Evolutionary conservation across 306 rosid genomes (phyloP).

Genomic region (Notholithocarpus densiflorus): DNA sequence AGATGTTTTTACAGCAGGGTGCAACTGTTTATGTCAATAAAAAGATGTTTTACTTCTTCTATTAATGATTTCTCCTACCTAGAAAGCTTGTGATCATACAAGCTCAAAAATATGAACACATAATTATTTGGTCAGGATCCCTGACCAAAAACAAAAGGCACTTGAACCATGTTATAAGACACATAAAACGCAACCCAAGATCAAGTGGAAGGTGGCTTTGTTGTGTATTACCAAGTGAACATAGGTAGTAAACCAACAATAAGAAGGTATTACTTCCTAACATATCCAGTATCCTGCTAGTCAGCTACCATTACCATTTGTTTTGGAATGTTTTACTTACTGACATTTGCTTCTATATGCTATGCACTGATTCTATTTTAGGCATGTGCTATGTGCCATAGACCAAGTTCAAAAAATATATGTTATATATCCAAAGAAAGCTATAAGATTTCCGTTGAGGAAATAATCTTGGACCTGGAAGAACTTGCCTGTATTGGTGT

Average conservation of each 20-base stretch:
- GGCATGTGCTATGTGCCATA: not conserved
- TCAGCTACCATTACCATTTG: conserved; percentile 4
- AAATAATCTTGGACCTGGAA: too few relatives aligned
- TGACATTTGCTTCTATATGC: conserved; percentile 8
- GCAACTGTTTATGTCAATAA: conserved; percentile 20
- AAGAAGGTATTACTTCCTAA: conserved; percentile 21
- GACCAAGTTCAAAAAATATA: not conserved
- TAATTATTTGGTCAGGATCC: conserved; percentile 23
- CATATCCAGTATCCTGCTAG: conserved; percentile 12
- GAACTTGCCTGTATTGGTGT: not conserved
- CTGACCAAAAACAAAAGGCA: conserved; percentile 14
- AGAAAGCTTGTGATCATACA: conserved; percentile 8
- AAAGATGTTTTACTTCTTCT: conserved; percentile 16
- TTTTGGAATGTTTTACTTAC: conserved; percentile 17
- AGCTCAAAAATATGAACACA: conserved; percentile 20
- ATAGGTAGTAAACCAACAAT: conserved; percentile 14
- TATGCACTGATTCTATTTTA: not conserved
- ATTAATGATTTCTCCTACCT: conserved; percentile 13
- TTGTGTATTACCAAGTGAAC: conserved; percentile 14
- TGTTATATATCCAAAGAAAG: not conserved
- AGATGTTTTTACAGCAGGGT: conserved; percentile 13
- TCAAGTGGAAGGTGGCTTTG: conserved; percentile 18
- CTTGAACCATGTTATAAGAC: conserved; percentile 27
- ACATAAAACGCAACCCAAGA: conserved; percentile 20
- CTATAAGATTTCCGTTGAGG: not conserved